Base-by-base conservation (phyloP, 1,139 yeast genomes). In the Diutina pseudorugosa region DNA sequence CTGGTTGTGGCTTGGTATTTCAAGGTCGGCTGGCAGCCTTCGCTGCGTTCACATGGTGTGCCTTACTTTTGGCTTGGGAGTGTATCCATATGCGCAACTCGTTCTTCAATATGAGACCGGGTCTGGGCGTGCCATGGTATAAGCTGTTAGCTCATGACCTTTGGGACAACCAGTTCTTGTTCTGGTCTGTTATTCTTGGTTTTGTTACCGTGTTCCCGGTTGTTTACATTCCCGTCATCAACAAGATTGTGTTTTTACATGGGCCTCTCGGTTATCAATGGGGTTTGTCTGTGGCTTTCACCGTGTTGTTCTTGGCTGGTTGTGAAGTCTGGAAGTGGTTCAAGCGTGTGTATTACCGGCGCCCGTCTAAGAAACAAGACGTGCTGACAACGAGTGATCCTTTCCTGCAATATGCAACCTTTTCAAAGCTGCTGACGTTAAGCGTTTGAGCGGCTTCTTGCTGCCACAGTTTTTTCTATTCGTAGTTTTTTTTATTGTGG, bases 261-360 rank as follows among this genome's bases (percentile, higher is more conserved):
- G 49, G 49, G 9, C 49, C 49, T 33, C 27, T 45, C 27, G 49
- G 49, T 16, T 45, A 45, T 14, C 40, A 45, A 25, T 45, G 49
- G 49, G 49, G 49, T 14, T 27, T 45, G 36, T 45, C 49, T 16
- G 16, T 45, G 18, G 49, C 49, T 4, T 45, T 45, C 21, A 45
- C 49, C 21, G 16, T 45, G 25, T 25, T 27, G n/a, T 45, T 45
- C 23, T 9, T 45, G 40, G 40, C 30, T 25, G 49, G 49, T 8
- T 45, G 49, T 45, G 49, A 45, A 27, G 49, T 16, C 2, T 45
- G 49, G 49, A 45, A 45, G 12, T 45, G 49, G 23, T 16, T 45
- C 49, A 45, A 45, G 40, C 19, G 49, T 12, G 49, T 45, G 16
- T 45, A 45, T 23, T 45, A n/a, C 9, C 49, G 40, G n/a, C 9